Percentiles rank a stretch among this genome's conserved stretches.
phyloP scores from a whole-genome alignment of 139 green algal species.

The Coccomyxa sp. region DNA sequence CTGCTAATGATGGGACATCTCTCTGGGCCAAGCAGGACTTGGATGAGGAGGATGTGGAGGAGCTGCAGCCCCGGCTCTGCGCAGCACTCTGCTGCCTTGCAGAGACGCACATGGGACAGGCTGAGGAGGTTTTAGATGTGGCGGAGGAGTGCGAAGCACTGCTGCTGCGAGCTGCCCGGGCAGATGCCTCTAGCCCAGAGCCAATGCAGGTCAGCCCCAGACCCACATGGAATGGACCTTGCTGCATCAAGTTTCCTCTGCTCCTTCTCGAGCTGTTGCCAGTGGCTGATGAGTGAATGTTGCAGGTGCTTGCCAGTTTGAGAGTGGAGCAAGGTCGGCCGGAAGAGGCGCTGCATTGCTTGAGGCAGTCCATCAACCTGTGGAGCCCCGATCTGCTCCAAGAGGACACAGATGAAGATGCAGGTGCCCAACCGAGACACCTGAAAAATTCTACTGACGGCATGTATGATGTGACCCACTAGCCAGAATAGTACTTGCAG shows the following conservation, averaged over 20 bases:
- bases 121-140: slow-evolving; percentile 3
- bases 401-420: neutral
- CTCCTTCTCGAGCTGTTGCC: no score
- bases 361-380: slow-evolving; percentile 63
- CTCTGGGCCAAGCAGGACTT: neutral
- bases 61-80: slow-evolving; percentile 1
- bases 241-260: no score
- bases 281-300: neutral
- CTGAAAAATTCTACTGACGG: no score
- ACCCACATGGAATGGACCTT: neutral
- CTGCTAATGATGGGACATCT: no score
- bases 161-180: slow-evolving; percentile 31
- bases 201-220: slow-evolving; percentile 45
- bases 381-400: slow-evolving; percentile 46
- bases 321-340: slow-evolving; percentile 43
- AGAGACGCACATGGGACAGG: slow-evolving; percentile 1
- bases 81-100: neutral
- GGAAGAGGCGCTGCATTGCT: slow-evolving; percentile 56
- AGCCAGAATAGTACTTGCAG: no score
- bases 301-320: slow-evolving; percentile 57
- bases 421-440: neutral
- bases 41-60: neutral
- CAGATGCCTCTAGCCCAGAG: slow-evolving; percentile 51
- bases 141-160: slow-evolving; percentile 41
- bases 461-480: no score